Conservation (phyloP, 2,329 filamentous ascomycete genomes). For the Coleophoma cylindrospora region DNA sequence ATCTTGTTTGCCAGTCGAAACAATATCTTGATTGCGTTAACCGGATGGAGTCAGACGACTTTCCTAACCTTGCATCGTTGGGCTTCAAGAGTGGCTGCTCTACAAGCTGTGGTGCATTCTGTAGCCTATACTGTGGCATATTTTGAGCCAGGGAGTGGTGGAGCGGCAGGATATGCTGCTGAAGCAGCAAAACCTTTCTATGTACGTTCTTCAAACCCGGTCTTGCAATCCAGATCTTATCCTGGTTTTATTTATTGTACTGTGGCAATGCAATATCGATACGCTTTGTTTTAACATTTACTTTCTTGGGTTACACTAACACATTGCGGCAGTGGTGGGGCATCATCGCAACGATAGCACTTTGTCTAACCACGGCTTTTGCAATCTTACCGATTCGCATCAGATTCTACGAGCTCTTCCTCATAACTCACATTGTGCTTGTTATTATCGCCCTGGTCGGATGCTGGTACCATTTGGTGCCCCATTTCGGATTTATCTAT, state of each 20-base stretch:
- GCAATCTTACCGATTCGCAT: constrained; percentile 32
- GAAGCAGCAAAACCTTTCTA: constrained; percentile 3
- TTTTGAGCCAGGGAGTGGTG: constrained; percentile 14
- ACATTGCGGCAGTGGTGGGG: constrained; percentile 39
- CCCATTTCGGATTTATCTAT: constrained; percentile 28
- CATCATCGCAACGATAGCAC: constrained; percentile 31
- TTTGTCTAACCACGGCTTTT: constrained; percentile 20
- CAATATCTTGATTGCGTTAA: constrained; percentile 32
- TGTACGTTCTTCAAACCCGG: constrained; percentile 4
- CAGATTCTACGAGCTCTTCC: constrained; percentile 14
- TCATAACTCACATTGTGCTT: constrained; percentile 9
- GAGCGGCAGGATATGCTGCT: constrained; percentile 1
- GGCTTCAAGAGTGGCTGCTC: constrained; percentile 37
- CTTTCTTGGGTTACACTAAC: constrained; percentile 21
- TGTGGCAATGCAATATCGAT: too few species aligned
- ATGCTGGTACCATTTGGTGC: constrained; percentile 29
- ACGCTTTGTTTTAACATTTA: too few species aligned
- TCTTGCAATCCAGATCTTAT: too few species aligned
- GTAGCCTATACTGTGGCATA: constrained; percentile 34
- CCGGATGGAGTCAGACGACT: constrained; percentile 43
- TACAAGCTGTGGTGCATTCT: constrained; percentile 42
- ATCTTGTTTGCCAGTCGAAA: constrained; percentile 16
- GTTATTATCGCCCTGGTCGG: constrained; percentile 7
- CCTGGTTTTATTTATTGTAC: too few species aligned
- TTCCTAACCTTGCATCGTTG: constrained; percentile 44